Evolutionary conservation across 805 yeast genomes (phyloP).

Genomic region (Yarrowia sp.): DNA sequence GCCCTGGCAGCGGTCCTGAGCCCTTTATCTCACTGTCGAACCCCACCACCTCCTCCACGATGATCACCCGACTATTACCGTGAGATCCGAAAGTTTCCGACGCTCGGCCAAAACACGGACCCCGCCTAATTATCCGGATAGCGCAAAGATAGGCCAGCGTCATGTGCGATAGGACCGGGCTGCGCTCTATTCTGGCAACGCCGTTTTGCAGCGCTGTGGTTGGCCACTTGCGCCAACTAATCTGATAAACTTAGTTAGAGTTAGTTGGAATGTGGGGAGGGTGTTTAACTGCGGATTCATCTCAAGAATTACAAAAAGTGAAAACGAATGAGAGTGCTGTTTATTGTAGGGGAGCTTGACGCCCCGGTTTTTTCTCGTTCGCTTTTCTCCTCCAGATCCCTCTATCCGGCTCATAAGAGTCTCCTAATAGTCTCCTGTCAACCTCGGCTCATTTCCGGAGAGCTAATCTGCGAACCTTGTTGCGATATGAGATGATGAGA

Average conservation of each 20-base stretch:
- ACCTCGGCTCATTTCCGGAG: conserved; percentile 34
- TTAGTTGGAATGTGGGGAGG: not conserved
- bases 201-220: not conserved
- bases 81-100: conserved; percentile 23
- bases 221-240: conserved; percentile 12
- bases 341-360: too few relatives aligned
- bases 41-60: not conserved
- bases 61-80: conserved; percentile 24
- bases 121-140: conserved; percentile 17
- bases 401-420: too few relatives aligned
- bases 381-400: too few relatives aligned
- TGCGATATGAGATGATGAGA: too few relatives aligned
- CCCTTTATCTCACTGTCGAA: too few relatives aligned
- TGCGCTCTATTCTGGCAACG: too few relatives aligned
- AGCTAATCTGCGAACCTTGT: conserved; percentile 7
- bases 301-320: too few relatives aligned
- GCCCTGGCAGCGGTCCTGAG: too few relatives aligned
- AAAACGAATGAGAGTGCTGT: too few relatives aligned
- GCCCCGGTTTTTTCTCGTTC: too few relatives aligned
- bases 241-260: conserved; percentile 14
- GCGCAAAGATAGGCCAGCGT: not conserved
- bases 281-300: too few relatives aligned
- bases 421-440: not conserved
- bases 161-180: not conserved
- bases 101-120: conserved; percentile 15